A percentile compares a stretch with the other conserved stretches of the same genome.
Evolutionary conservation across 306 rosid genomes (phyloP).

Genomic region (peach (Prunus persica)): DNA sequence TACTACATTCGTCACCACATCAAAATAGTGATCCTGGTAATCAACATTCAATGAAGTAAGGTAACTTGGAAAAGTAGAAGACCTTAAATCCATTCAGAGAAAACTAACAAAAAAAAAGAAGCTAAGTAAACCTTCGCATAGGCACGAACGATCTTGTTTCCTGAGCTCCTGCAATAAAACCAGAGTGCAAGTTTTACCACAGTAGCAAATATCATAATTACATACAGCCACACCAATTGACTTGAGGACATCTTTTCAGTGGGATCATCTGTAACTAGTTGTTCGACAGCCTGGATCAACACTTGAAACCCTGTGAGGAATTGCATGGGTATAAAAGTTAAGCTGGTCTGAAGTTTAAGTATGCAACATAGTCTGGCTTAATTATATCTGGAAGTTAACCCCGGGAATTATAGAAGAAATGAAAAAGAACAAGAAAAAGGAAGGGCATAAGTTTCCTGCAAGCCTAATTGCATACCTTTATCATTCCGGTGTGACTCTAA

Average conservation of each 20-base stretch:
- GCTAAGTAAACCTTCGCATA: constrained; percentile 60
- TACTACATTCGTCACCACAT: constrained; percentile 84
- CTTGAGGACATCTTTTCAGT: constrained; percentile 49
- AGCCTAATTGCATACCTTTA: background rate
- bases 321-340: constrained; percentile 1
- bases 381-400: background rate
- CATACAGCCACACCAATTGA: constrained; percentile 65
- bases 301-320: constrained; percentile 80
- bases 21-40: constrained; percentile 92
- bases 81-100: background rate
- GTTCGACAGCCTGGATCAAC: constrained; percentile 64
- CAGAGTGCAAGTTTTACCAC: constrained; percentile 78
- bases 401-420: no score
- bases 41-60: constrained; percentile 12
- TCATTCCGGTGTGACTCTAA: background rate
- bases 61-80: background rate
- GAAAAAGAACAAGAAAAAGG: no score
- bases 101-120: background rate
- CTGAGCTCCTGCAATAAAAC: constrained; percentile 79
- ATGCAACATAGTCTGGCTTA: background rate
- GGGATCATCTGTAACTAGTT: constrained; percentile 46
- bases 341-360: background rate
- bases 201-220: constrained; percentile 76
- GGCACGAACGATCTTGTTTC: constrained; percentile 84
- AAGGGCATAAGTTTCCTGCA: background rate